These are phyloP conservation scores for Trametes maxima DNA, from an alignment of 768 basidiomycete species.

Conservation along the genomic window DNA sequence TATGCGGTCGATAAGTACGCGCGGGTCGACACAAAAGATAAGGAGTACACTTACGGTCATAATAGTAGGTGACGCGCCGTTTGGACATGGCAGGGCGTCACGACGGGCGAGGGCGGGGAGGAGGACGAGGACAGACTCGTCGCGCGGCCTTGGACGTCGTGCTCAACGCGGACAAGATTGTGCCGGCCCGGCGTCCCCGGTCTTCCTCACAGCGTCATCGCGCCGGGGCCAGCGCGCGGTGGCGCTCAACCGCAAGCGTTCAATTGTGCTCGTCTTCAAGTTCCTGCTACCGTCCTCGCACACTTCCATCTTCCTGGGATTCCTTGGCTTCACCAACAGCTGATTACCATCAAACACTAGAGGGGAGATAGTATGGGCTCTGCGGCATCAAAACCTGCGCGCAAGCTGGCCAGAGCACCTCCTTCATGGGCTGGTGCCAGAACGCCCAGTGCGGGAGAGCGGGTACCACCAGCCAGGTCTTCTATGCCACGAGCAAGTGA, in stretches of 20 bases:
- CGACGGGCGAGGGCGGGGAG: neutral
- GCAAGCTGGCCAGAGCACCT: constrained; percentile 52
- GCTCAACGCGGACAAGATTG: neutral
- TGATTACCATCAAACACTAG: neutral
- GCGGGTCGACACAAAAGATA: neutral
- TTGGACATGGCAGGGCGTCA: constrained; percentile 54
- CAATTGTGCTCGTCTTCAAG: too few species aligned
- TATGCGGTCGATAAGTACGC: constrained; percentile 30
- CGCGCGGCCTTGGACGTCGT: neutral
- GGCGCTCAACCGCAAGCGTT: too few species aligned
- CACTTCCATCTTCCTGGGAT: neutral
- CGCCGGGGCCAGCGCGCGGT: neutral
- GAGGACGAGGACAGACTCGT: neutral
- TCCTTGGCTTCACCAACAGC: neutral
- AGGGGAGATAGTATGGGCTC: constrained; percentile 51
- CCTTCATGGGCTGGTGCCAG: constrained; percentile 54
- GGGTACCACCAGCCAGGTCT: constrained; percentile 20
- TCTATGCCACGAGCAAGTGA: constrained; percentile 47
- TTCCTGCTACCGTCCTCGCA: too few species aligned
- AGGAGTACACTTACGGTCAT: constrained; percentile 55
- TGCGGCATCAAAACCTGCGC: constrained; percentile 59
- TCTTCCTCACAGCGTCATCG: neutral
- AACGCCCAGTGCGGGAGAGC: constrained; percentile 31
- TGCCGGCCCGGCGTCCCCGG: neutral
- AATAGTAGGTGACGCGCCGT: constrained; percentile 78